Conservation (phyloP, 2,329 filamentous ascomycete species). For the Pseudogymnoascus sp. region DNA sequence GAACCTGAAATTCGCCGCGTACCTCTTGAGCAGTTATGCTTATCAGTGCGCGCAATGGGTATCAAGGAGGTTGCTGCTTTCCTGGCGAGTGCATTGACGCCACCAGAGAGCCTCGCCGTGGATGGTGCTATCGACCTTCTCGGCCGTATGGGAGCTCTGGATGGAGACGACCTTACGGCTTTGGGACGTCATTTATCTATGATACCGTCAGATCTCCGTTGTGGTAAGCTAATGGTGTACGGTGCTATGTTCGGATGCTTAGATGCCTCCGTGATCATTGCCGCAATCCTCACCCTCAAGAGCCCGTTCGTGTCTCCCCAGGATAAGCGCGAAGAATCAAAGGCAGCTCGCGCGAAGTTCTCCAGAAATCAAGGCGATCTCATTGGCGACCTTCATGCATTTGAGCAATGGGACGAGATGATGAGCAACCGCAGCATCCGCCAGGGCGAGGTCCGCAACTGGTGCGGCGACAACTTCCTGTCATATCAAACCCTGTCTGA, state of each 20-base stretch:
- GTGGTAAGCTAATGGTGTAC: slow-evolving; percentile 91
- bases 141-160: slow-evolving; percentile 78
- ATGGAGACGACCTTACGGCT: slow-evolving; percentile 79
- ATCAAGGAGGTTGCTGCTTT: slow-evolving; percentile 75
- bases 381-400: slow-evolving; percentile 78
- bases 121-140: slow-evolving; percentile 76
- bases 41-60: slow-evolving; percentile 93
- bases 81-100: slow-evolving; percentile 78
- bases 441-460: slow-evolving; percentile 59
- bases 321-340: slow-evolving; percentile 75
- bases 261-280: slow-evolving; percentile 80
- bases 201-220: slow-evolving; percentile 88
- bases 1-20: slow-evolving; percentile 92
- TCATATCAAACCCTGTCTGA: slow-evolving; percentile 78
- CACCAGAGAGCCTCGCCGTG: slow-evolving; percentile 77
- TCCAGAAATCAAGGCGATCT: slow-evolving; percentile 76
- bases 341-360: slow-evolving; percentile 68
- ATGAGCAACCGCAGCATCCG: slow-evolving; percentile 46
- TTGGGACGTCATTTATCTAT: slow-evolving; percentile 89
- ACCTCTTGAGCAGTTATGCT: slow-evolving; percentile 85
- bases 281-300: slow-evolving; percentile 82
- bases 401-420: slow-evolving; percentile 72
- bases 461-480: slow-evolving; percentile 82
- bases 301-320: slow-evolving; percentile 81
- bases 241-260: slow-evolving; percentile 90